Conservation (phyloP, 306 rosid species). For the Psophocarpus tetragonolobus region DNA sequence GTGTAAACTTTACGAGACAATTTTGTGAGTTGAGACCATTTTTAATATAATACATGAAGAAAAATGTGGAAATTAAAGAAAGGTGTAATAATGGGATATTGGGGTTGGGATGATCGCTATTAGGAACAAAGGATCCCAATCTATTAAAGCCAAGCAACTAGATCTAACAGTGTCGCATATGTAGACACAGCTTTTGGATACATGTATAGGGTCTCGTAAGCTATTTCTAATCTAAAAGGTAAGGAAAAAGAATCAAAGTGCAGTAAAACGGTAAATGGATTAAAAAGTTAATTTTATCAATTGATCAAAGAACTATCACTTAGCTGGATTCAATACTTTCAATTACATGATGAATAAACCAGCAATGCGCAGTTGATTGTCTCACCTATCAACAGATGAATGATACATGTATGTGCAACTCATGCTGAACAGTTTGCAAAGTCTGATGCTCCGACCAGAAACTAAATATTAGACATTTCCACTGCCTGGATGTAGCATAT, state of each 20-base stretch:
- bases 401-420: conserved; percentile 27
- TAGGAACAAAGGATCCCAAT: background rate
- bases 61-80: background rate
- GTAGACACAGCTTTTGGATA: background rate
- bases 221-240: background rate
- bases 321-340: conserved; percentile 1
- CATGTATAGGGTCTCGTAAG: background rate
- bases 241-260: background rate
- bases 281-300: background rate
- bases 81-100: background rate
- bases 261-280: background rate
- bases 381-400: conserved; percentile 25
- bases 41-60: too few species aligned
- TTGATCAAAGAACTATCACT: conserved; percentile 11
- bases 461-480: conserved; percentile 14
- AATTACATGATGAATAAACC: conserved; percentile 21
- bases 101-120: too few species aligned
- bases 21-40: too few species aligned
- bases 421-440: conserved; percentile 4
- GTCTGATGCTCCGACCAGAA: conserved; percentile 28
- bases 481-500: background rate
- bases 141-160: background rate
- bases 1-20: too few species aligned
- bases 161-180: background rate
- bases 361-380: background rate